phyloP scores from a whole-genome alignment of 495 filamentous ascomycete species.

The Penicillium cosmopolitanum region DNA sequence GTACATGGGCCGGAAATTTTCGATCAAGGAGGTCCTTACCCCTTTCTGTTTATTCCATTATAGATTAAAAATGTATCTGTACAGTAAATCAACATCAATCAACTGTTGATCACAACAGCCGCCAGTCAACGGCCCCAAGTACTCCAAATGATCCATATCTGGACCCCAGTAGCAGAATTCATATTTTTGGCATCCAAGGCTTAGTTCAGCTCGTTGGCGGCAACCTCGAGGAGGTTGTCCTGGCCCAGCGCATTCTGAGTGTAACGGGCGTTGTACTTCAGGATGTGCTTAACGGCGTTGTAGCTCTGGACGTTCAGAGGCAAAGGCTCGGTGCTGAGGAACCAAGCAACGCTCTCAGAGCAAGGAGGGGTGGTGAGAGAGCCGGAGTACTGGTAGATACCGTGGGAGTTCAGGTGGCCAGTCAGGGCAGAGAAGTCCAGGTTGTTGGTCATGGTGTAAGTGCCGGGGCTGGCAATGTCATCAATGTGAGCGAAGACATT shows the following conservation, averaged over 20 bases:
- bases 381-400: slow-evolving; percentile 60
- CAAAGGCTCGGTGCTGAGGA: slow-evolving; percentile 56
- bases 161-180: too few relatives aligned
- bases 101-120: background rate
- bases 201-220: slow-evolving; percentile 18
- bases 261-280: slow-evolving; percentile 68
- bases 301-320: slow-evolving; percentile 56
- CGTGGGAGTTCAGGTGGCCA: slow-evolving; percentile 48
- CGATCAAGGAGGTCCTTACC: background rate
- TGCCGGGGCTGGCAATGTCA: slow-evolving; percentile 58
- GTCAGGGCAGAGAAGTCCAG: slow-evolving; percentile 61
- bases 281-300: slow-evolving; percentile 56
- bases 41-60: background rate
- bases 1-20: background rate
- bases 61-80: background rate
- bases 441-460: slow-evolving; percentile 53
- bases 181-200: background rate
- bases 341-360: slow-evolving; percentile 62
- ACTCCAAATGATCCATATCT: background rate
- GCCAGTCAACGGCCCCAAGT: background rate
- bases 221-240: slow-evolving; percentile 55
- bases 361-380: slow-evolving; percentile 74
- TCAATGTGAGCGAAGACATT: slow-evolving; percentile 54
- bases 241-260: slow-evolving; percentile 60
- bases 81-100: background rate